Percentiles rank a stretch among this genome's conserved stretches.
Conservation (phyloP, 225 moss, liverwort and hornwort species). For the Pleurozium schreberi region DNA sequence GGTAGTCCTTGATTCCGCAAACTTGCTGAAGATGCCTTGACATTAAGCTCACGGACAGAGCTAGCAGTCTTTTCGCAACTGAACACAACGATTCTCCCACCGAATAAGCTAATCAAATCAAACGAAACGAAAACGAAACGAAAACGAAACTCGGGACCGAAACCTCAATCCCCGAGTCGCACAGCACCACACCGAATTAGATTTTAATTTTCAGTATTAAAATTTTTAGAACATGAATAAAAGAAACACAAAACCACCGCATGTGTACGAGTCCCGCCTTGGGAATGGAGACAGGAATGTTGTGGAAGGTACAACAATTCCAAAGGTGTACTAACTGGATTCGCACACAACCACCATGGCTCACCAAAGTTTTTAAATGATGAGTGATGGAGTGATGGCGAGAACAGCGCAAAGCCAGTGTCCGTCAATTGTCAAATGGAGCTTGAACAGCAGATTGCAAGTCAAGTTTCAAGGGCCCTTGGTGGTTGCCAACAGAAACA, state of each 20-base stretch:
- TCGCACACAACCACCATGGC: slow-evolving; percentile 1
- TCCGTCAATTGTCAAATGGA: not conserved
- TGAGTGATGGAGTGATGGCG: not conserved
- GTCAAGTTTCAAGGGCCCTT: not conserved
- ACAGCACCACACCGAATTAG: not conserved
- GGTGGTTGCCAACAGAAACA: not conserved
- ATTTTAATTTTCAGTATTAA: not conserved
- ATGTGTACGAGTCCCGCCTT: not conserved
- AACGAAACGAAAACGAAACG: not conserved
- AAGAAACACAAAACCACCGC: not conserved
- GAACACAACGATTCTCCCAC: not conserved
- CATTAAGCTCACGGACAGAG: not conserved
- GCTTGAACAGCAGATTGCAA: not conserved
- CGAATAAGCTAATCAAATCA: not conserved
- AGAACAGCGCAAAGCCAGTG: too few species aligned
- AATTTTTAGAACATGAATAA: not conserved
- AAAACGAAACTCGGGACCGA: not conserved
- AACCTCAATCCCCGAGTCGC: not conserved
- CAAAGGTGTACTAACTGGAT: not conserved
- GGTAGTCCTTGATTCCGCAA: not conserved
- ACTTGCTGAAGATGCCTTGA: not conserved
- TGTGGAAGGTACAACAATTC: not conserved
- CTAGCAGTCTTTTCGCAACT: not conserved
- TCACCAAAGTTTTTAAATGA: too few species aligned
- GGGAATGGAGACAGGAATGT: not conserved